These are phyloP conservation scores for Penicillium pancosmium DNA, from an alignment of 495 filamentous ascomycete genomes.

Conservation along the genomic window DNA sequence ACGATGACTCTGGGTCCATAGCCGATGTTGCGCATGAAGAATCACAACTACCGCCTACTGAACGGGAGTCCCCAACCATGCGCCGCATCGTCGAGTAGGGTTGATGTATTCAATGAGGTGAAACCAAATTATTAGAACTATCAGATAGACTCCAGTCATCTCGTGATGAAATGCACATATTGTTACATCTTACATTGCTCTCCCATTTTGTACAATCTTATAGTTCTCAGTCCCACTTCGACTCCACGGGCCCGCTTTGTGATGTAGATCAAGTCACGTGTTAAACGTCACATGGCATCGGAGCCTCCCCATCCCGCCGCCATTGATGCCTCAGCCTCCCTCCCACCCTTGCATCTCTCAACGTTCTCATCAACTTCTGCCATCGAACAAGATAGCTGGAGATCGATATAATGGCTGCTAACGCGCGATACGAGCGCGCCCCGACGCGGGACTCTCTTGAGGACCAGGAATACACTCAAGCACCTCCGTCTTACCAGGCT, in stretches of 20 bases:
- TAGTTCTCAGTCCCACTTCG: slow-evolving; percentile 4
- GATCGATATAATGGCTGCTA: slow-evolving; percentile 59
- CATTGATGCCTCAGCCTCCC: slow-evolving; percentile 8
- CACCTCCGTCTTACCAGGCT: slow-evolving; percentile 74
- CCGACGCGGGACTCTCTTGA: slow-evolving; percentile 76
- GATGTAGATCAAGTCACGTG: slow-evolving; percentile 1
- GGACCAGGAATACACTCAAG: slow-evolving; percentile 68
- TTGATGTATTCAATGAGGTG: neutral
- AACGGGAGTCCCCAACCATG: slow-evolving; percentile 11
- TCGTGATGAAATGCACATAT: slow-evolving; percentile 17
- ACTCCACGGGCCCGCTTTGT: slow-evolving; percentile 6
- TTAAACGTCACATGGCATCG: slow-evolving; percentile 26
- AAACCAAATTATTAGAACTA: slow-evolving; percentile 2
- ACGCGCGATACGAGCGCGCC: slow-evolving; percentile 69
- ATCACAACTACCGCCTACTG: neutral
- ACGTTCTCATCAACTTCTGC: slow-evolving; percentile 8
- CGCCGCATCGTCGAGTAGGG: slow-evolving; percentile 19
- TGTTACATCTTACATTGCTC: neutral
- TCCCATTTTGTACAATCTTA: neutral
- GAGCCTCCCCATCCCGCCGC: slow-evolving; percentile 12
- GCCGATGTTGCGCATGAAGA: slow-evolving; percentile 7
- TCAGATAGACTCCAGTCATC: slow-evolving; percentile 6
- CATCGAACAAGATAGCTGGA: neutral
- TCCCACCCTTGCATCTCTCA: slow-evolving; percentile 12
- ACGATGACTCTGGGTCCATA: slow-evolving; percentile 24